Base-by-base conservation (phyloP, 306 rosid species). In the Biancaea sappan region DNA sequence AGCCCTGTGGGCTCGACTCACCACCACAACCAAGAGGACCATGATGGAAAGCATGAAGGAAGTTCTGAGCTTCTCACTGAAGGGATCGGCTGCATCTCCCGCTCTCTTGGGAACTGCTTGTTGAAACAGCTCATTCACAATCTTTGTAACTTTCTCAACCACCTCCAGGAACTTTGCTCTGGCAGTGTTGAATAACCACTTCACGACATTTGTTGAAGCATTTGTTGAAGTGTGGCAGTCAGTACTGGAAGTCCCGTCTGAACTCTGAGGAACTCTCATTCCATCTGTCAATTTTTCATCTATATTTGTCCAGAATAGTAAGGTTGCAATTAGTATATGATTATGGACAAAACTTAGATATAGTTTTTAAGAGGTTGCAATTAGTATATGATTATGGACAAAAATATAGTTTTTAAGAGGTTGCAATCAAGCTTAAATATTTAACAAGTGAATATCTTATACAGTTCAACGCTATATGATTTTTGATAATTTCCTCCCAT, bases 1-100 rank as follows among this genome's bases (percentile, higher is more conserved):
- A 65, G 76, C 72, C 65, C 29, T 76, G 14, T 71, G 69, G 46
- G 73, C 73, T 59, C 97, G 91, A 73, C 56, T 53, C 53, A 91
- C 84, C 79, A 88, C 84, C 85, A 91, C 96, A 21, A 91, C 71
- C 73, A 91, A 69, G 73, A 91, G 61, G 46, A 94, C 94, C 84
- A 89, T 74, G 72, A 94, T 79, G 51, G 93, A 80, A 67, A 94
- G 88, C 81, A 88, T 73, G 84, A 94, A 85, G 1, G 92, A 84
- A 24, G 77, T 71, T 80, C 81, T 82, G 52, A 94, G 80, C 83
- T 46, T 94, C 40, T 87, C 89, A 66, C 75, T 68, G 51, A 87
- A 86, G 58, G 65, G 68, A 80, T 80, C 79, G 8, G 51, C 71
- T 52, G 37, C 53, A 74, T 29, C 80, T 22, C 5, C 28, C 24